Evolutionary conservation across 2,329 filamentous ascomycete species (phyloP).

Genomic region (Aspergillus proliferans): DNA sequence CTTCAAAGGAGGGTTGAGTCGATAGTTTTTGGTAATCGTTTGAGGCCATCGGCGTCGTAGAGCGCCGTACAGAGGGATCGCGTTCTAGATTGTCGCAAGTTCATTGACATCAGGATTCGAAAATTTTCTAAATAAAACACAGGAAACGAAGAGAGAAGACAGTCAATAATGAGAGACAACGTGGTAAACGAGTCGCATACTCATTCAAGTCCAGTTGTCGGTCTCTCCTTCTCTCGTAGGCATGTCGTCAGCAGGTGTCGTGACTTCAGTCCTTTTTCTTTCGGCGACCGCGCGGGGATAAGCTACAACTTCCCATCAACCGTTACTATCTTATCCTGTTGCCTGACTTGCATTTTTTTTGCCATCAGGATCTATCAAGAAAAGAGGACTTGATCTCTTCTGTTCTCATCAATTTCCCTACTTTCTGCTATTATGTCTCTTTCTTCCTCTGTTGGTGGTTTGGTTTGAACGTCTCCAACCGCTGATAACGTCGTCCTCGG

Average conservation of each 20-base stretch:
- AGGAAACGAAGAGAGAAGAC: background rate
- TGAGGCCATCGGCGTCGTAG: background rate
- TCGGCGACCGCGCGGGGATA: background rate
- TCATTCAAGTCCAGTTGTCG: background rate
- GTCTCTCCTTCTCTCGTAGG: background rate
- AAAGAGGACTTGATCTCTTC: no score
- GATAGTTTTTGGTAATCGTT: background rate
- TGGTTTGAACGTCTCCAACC: no score
- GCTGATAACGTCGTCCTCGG: no score
- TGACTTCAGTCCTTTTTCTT: background rate
- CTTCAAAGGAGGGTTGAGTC: background rate
- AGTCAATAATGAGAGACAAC: background rate
- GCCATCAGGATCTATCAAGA: background rate
- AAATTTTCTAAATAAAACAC: background rate
- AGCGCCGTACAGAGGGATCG: background rate
- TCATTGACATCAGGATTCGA: conserved; percentile 8
- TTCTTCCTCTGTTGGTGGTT: no score
- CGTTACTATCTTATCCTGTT: conserved; percentile 18
- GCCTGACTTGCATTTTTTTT: conserved; percentile 10
- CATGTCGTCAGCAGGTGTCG: background rate
- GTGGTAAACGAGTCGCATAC: background rate
- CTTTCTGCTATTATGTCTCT: no score
- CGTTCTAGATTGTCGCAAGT: background rate
- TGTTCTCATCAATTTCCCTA: no score
- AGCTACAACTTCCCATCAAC: background rate